These are phyloP conservation scores for Murraya paniculata DNA, from an alignment of 345 rosid species.

Conservation along the genomic window DNA sequence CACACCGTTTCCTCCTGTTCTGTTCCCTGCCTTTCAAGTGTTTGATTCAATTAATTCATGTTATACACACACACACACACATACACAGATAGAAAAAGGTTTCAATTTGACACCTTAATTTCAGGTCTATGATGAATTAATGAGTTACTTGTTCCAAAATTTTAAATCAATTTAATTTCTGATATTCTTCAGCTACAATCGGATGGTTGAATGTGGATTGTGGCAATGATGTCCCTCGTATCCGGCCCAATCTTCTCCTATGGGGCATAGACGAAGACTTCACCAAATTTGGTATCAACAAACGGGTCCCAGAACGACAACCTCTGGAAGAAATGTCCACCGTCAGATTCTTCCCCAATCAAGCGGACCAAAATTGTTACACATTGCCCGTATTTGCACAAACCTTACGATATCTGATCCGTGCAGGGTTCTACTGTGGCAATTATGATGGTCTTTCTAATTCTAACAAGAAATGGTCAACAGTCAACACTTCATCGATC, in stretches of 20 bases:
- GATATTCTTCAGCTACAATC: not conserved
- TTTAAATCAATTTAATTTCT: not conserved
- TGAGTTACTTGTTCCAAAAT: not conserved
- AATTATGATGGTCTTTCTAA: conserved; percentile 17
- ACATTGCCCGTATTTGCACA: not conserved
- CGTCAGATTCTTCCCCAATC: conserved; percentile 23
- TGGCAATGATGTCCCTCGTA: not conserved
- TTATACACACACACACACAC: too few species aligned
- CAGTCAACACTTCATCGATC: not conserved
- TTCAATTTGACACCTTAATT: not conserved
- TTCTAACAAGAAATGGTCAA: conserved; percentile 20
- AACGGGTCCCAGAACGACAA: not conserved
- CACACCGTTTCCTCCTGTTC: not conserved
- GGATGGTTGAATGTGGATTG: not conserved
- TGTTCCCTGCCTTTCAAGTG: not conserved
- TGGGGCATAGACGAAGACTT: not conserved
- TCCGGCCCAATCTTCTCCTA: not conserved
- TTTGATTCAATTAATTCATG: too few species aligned
- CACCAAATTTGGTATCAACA: conserved; percentile 4
- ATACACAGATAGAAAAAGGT: too few species aligned
- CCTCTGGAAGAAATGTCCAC: conserved; percentile 17
- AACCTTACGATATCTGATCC: conserved; percentile 10
- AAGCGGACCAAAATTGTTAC: conserved; percentile 20
- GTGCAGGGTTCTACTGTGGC: conserved; percentile 27
- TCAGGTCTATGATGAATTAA: not conserved